Evolutionary conservation across 257 asterid species (phyloP).

Genomic region (Solanum dulcamara): DNA sequence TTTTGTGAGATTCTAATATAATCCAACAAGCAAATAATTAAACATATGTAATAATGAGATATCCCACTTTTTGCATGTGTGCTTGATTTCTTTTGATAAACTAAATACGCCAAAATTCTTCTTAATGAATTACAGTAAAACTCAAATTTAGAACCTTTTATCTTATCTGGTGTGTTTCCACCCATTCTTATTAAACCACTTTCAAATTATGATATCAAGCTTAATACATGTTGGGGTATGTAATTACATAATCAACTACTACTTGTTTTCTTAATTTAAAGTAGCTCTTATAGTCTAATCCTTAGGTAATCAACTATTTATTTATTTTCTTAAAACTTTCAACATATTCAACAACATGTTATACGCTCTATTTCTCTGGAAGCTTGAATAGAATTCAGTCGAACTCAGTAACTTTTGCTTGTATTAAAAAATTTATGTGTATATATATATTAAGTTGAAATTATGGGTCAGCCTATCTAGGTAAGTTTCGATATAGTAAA

Average conservation of each 20-base stretch:
- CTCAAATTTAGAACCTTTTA: background rate
- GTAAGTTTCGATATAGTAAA: background rate
- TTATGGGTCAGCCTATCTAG: background rate
- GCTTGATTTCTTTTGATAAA: no score
- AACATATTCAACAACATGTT: background rate
- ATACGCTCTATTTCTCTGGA: background rate
- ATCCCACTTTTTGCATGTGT: background rate
- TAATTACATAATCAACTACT: background rate
- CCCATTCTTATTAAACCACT: background rate
- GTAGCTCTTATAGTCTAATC: background rate
- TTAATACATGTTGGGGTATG: background rate
- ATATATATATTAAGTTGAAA: background rate
- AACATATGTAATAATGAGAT: background rate
- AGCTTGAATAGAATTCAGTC: background rate
- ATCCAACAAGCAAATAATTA: background rate
- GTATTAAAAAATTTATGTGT: background rate
- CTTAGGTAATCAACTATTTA: background rate
- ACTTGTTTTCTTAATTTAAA: background rate
- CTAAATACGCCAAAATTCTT: background rate
- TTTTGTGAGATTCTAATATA: background rate
- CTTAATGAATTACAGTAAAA: background rate
- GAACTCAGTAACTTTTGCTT: accelerated
- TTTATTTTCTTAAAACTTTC: background rate
- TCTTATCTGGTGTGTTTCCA: background rate
- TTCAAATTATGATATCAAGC: background rate